Percentiles rank a stretch among this genome's conserved stretches.
These are phyloP conservation scores for Fusarium sterilihyphosum DNA, from an alignment of 2,329 filamentous ascomycete species.

Conservation along the genomic window DNA sequence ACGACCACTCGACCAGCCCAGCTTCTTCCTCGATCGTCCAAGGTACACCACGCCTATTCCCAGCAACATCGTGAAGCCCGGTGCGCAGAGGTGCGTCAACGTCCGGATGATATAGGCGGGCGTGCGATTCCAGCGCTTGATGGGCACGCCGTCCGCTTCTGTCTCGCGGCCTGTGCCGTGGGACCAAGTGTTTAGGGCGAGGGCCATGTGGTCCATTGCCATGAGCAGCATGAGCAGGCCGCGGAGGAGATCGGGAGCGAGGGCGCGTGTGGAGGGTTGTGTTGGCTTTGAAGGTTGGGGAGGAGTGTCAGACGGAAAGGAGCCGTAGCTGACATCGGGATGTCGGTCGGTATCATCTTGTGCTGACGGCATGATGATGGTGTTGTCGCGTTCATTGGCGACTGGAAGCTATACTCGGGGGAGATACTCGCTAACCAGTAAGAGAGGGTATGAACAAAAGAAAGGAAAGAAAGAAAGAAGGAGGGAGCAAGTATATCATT, in stretches of 20 bases:
- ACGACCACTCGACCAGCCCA: conserved; percentile 51
- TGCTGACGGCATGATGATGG: not conserved
- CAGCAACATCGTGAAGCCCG: conserved; percentile 58
- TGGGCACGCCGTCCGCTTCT: conserved; percentile 50
- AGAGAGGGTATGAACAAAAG: not conserved
- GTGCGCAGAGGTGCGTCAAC: conserved; percentile 57
- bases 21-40: conserved; percentile 51
- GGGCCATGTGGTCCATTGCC: conserved; percentile 56
- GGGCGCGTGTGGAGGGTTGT: conserved; percentile 44
- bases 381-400: not conserved
- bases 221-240: conserved; percentile 57
- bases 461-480: not conserved
- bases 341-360: not conserved
- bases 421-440: not conserved
- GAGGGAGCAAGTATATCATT: not conserved
- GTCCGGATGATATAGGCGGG: conserved; percentile 53
- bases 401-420: not conserved
- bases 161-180: conserved; percentile 51
- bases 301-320: not conserved
- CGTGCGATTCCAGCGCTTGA: conserved; percentile 51
- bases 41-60: conserved; percentile 59
- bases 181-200: conserved; percentile 53
- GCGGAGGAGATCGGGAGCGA: conserved; percentile 57
- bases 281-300: conserved; percentile 29
- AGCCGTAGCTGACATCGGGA: conserved; percentile 6